Base-by-base conservation (phyloP, 2,329 filamentous ascomycete species). In the Alternaria viburni region DNA sequence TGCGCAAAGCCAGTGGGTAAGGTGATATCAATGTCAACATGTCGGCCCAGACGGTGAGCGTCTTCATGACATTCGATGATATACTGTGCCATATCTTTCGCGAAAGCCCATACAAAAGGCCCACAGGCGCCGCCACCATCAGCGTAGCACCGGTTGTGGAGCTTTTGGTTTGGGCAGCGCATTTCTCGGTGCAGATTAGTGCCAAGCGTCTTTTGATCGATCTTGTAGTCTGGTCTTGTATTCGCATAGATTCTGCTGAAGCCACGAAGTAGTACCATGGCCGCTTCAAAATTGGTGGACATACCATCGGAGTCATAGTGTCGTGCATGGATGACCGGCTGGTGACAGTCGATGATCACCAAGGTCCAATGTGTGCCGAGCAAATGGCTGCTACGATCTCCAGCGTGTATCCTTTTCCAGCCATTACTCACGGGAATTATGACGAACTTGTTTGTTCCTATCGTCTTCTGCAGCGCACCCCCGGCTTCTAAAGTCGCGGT, bases 281-380 rank as follows among this genome's bases (percentile, higher is more conserved):
- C 17, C 5, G 47, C 26, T 15, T 28, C 17, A 1, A 32, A 32
- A 6, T 21, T 21, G 4, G 2, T 19, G 30, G 49, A 17, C 49
- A 10, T 32, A 49, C 49, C 21, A 41, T 30, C 13, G 2, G 52
- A 51, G 32, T 61, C 59, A 4, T 45, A 51, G 52, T 61, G 56
- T 30, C 21, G 13, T 26, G 25, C 44, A 8, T 26, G 49, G 10
- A 61, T 3, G 7, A 17, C 11, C n/a, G 26, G 11, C 23, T 19
- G 25, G 46, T 54, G 54, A 36, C 54, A 61, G 25, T 61, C 59
- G 32, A 61, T 17, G 15, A 61, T 26, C 12, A 57, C 7, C 21
- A 36, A 6, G 6, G 52, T 57, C 52, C 46, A 61, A 19, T 61
- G 54, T 15, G 23, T 41, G 11, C 36, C 36, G 36, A 41, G 36